These are phyloP conservation scores for Phytophthora cryptogea DNA, from an alignment of 352 stramenopile genomes.

Conservation along the genomic window DNA sequence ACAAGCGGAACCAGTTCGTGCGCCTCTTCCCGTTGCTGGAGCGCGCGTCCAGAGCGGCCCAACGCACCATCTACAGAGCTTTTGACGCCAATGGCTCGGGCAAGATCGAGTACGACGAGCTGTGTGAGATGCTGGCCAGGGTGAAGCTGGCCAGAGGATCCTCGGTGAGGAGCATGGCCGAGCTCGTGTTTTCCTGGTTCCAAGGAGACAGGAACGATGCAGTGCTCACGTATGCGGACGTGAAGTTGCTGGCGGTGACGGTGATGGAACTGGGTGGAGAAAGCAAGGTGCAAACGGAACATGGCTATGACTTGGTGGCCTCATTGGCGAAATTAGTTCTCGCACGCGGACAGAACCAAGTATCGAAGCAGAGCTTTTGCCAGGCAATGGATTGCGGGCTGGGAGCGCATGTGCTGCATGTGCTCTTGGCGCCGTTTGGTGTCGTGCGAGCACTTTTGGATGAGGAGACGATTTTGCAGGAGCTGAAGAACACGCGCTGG, in stretches of 20 bases:
- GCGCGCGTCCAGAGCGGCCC: constrained; percentile 31
- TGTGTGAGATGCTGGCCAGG: constrained; percentile 61
- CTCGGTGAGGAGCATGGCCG: constrained; percentile 40
- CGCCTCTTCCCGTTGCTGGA: constrained; percentile 61
- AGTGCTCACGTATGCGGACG: constrained; percentile 35
- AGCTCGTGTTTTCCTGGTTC: constrained; percentile 73
- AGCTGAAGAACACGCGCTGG: constrained; percentile 44
- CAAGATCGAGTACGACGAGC: constrained; percentile 62
- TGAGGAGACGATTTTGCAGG: constrained; percentile 44
- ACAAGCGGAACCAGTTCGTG: constrained; percentile 46
- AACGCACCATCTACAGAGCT: constrained; percentile 47
- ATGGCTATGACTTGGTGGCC: constrained; percentile 28
- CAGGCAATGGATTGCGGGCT: constrained; percentile 29
- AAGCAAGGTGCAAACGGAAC: constrained; percentile 21
- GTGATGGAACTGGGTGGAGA: constrained; percentile 26
- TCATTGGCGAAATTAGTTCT: constrained; percentile 33
- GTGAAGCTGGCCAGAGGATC: constrained; percentile 32
- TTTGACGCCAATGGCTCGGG: constrained; percentile 54
- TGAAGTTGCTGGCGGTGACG: constrained; percentile 44
- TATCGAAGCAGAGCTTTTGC: constrained; percentile 24
- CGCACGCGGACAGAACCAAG: constrained; percentile 17
- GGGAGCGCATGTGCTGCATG: constrained; percentile 43
- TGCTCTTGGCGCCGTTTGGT: constrained; percentile 63
- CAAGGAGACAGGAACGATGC: constrained; percentile 28
- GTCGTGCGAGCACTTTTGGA: constrained; percentile 50